Base-by-base conservation (phyloP, 2,329 filamentous ascomycete genomes). In the Tolypocladium sp. region DNA sequence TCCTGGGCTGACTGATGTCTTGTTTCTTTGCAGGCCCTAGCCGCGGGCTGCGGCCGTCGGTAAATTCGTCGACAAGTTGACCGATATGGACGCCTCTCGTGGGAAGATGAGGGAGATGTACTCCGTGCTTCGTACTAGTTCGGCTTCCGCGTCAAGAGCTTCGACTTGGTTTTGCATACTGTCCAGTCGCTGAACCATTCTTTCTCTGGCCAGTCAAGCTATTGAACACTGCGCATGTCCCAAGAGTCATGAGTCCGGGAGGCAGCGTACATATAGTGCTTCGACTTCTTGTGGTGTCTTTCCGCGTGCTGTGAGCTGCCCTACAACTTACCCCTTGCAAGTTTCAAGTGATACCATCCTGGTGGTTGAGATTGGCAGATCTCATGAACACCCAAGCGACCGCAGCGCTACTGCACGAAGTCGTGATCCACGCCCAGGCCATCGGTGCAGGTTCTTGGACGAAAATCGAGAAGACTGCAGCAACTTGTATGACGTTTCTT, bases 11-110 rank as follows among this genome's bases (percentile, higher is more conserved):
- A 58, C 57, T 41, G 58, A 59, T 55, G 58, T 55, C 49, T 54
- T 49, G 55, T 57, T 51, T 58, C 40, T 53, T 42, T 55, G 42
- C 55, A 57, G 33, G 55, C 15, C 42, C 46, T 55, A 17, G 56
- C 59, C 35, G 56, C 56, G 35, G 52, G 51, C 58, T 63, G 62
- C 62, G 62, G 59, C 62, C 62, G 62, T 63, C 62, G 62, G 55
- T 62, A 62, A 63, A 57, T 4, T 8, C 38, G 20, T n/a, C 37
- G 22, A 44, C 35, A 13, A 17, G 22, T 25, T 27, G 44, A 30
- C 44, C n/a, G 44, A 30, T 27, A 49, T 46, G 12, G 42, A 27
- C 22, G 42, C 44, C 42, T 22, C 22, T 25, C 22, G 30, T 33
- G 30, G 30, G 30, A 30, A 30, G 30, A 6, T 30, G 42, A 9